These are phyloP conservation scores for Metarhizium robertsii DNA, from an alignment of 2,329 filamentous ascomycete species.

Conservation along the genomic window DNA sequence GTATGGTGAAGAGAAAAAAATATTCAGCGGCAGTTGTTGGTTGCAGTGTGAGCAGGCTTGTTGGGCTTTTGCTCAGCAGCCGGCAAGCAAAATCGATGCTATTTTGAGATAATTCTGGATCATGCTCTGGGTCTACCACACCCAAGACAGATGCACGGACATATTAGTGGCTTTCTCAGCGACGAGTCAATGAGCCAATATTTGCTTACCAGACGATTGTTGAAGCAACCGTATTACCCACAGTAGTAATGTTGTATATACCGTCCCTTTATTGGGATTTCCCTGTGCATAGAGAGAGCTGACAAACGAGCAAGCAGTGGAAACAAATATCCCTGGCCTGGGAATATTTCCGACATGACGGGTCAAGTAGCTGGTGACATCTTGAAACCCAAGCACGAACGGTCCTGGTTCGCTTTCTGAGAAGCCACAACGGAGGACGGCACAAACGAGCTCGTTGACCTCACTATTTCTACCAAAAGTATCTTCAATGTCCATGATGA, in stretches of 20 bases:
- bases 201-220: conserved; percentile 43
- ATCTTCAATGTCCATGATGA: conserved; percentile 36
- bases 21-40: conserved; percentile 49
- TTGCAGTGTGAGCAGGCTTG: conserved; percentile 50
- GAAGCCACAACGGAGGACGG: conserved; percentile 64
- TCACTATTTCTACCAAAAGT: conserved; percentile 54
- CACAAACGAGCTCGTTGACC: conserved; percentile 62
- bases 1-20: conserved; percentile 63
- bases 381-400: conserved; percentile 61
- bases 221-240: conserved; percentile 57
- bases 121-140: conserved; percentile 54
- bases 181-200: not conserved
- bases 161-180: not conserved
- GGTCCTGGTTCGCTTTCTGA: conserved; percentile 65
- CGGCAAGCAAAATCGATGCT: conserved; percentile 64
- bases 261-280: conserved; percentile 32
- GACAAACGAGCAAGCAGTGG: conserved; percentile 61
- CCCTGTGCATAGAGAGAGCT: conserved; percentile 44
- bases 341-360: conserved; percentile 51
- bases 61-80: conserved; percentile 50
- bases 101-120: conserved; percentile 64
- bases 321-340: conserved; percentile 59
- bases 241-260: conserved; percentile 43
- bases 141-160: not conserved
- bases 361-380: conserved; percentile 58